phyloP scores from a whole-genome alignment of 805 yeast genomes.

The Saturnispora besseyi region DNA sequence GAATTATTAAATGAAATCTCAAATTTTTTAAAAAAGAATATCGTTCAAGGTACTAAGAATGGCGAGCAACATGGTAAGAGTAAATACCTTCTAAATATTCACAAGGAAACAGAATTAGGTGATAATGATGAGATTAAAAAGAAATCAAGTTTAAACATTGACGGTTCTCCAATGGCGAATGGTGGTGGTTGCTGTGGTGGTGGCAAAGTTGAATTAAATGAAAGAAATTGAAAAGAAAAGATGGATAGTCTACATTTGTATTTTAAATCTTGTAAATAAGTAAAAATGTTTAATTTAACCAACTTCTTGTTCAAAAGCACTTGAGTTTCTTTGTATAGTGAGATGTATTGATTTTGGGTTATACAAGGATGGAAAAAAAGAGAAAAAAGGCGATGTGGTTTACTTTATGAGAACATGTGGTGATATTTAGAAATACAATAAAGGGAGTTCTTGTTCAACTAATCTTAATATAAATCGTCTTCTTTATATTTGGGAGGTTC shows the following conservation, averaged over 20 bases:
- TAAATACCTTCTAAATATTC: constrained; percentile 56
- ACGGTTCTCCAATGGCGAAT: constrained; percentile 21
- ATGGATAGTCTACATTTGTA: background rate
- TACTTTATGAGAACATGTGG: no score
- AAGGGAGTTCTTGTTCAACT: no score
- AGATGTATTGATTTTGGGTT: no score
- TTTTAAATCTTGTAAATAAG: no score
- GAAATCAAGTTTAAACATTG: constrained; percentile 28
- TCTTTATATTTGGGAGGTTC: no score
- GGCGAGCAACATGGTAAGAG: constrained; percentile 31
- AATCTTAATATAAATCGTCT: no score
- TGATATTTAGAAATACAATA: no score
- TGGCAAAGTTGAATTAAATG: constrained; percentile 33
- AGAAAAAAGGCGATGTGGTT: no score
- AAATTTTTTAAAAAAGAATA: constrained; percentile 53
- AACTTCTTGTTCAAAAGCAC: no score
- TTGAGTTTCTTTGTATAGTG: no score
- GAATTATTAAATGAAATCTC: constrained; percentile 63
- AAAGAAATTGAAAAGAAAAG: constrained; percentile 5
- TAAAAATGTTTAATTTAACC: no score
- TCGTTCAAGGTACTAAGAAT: constrained; percentile 76
- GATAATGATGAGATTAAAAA: constrained; percentile 75
- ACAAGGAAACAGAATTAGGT: constrained; percentile 77
- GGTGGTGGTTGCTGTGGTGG: constrained; percentile 46
- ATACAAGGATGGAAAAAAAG: no score